phyloP scores from a whole-genome alignment of 306 rosid species.

The Begonia fuchsioides region DNA sequence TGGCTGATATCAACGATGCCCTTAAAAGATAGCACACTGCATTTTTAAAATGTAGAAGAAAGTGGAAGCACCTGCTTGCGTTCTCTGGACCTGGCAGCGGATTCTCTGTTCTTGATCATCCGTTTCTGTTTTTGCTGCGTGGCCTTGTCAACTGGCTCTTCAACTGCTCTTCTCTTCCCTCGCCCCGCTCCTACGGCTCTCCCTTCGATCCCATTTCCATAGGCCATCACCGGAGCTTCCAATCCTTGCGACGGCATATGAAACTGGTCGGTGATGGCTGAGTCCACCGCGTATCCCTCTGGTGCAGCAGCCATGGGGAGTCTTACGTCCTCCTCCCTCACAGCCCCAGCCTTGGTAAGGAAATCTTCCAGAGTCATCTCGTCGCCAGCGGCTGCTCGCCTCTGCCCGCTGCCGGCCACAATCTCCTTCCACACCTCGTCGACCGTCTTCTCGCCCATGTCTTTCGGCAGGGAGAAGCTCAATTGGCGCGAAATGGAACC shows the following conservation, averaged over 20 bases:
- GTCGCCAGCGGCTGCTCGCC: slow-evolving; percentile 5
- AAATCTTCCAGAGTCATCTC: slow-evolving; percentile 57
- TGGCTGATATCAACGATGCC: not conserved
- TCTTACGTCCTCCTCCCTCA: slow-evolving; percentile 41
- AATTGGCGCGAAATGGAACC: slow-evolving; percentile 8
- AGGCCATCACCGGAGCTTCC: slow-evolving; percentile 18
- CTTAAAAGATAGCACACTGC: not conserved
- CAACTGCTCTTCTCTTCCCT: slow-evolving; percentile 51
- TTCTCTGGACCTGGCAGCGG: slow-evolving; percentile 89
- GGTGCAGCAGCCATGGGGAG: slow-evolving; percentile 5
- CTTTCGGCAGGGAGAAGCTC: slow-evolving; percentile 11
- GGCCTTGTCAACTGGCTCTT: slow-evolving; percentile 55
- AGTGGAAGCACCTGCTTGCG: slow-evolving; percentile 69
- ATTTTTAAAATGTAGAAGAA: not conserved
- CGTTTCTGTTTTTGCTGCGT: slow-evolving; percentile 75
- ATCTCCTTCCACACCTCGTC: slow-evolving; percentile 70
- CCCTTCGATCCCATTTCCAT: slow-evolving; percentile 22
- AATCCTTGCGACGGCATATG: slow-evolving; percentile 18
- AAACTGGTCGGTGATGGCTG: slow-evolving; percentile 17
- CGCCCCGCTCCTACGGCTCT: slow-evolving; percentile 16
- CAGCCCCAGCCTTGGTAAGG: slow-evolving; percentile 38
- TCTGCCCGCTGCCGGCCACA: slow-evolving; percentile 14
- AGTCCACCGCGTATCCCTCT: slow-evolving; percentile 16
- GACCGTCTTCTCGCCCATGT: slow-evolving; percentile 13
- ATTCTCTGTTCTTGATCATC: slow-evolving; percentile 85